phyloP scores from a whole-genome alignment of 768 basidiomycete species.

The Dioszegia crocea region DNA sequence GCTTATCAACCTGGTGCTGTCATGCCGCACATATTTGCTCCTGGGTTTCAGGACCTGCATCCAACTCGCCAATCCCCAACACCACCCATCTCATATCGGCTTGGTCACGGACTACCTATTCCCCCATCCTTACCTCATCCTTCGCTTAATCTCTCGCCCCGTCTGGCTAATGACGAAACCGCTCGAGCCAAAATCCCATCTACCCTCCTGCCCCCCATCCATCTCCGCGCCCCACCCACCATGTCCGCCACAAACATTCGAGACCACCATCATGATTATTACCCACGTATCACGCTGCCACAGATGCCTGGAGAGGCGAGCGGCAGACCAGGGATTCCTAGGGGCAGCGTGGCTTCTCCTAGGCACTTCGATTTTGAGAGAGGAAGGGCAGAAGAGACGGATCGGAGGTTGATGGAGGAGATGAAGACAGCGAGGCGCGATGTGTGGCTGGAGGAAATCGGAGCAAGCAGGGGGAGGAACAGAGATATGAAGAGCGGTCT shows the following conservation, averaged over 20 bases:
- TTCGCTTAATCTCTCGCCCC: no score
- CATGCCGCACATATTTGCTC: background rate
- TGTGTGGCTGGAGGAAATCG: conserved; percentile 5
- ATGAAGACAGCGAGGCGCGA: conserved; percentile 1
- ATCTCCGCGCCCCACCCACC: background rate
- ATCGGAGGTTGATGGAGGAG: conserved; percentile 4
- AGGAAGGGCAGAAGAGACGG: conserved; percentile 1
- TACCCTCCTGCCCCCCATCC: background rate
- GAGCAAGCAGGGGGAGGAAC: background rate
- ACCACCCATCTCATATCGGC: background rate
- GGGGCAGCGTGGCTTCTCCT: background rate
- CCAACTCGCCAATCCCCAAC: background rate
- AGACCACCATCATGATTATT: background rate
- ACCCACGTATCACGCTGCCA: background rate
- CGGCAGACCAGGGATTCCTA: background rate
- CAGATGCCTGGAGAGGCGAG: background rate
- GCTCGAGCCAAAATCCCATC: no score
- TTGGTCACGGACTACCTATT: no score
- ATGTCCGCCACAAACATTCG: background rate
- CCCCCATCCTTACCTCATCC: no score
- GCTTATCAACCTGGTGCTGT: background rate
- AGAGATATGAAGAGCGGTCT: no score
- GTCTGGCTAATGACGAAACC: no score
- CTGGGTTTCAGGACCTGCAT: background rate
- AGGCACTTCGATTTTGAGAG: background rate